A percentile compares a stretch with the other conserved stretches of the same genome.
These are phyloP conservation scores for Aspergillus nidulans DNA, from an alignment of 495 filamentous ascomycete genomes.

Conservation along the genomic window DNA sequence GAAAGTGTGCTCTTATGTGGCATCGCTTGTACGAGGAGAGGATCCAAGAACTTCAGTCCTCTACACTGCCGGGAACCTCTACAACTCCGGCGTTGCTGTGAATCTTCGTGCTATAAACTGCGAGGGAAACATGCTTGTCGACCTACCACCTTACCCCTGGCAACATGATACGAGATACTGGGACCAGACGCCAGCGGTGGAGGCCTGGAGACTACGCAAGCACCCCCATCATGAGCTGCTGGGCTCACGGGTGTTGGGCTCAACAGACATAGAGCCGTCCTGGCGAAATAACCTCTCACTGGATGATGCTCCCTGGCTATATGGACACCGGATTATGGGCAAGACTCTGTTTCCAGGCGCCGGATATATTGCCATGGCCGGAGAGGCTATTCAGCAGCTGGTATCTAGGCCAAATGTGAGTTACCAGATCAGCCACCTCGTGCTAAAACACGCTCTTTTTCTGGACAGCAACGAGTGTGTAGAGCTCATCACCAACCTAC, in stretches of 20 bases:
- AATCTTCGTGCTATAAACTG: neutral
- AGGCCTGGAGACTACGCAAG: constrained; percentile 40
- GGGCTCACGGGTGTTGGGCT: constrained; percentile 34
- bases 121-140: constrained; percentile 4
- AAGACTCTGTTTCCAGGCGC: constrained; percentile 43
- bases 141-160: constrained; percentile 28
- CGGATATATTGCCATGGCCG: constrained; percentile 44
- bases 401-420: neutral
- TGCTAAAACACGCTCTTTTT: neutral
- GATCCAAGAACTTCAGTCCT: neutral
- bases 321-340: constrained; percentile 38
- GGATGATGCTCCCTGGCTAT: constrained; percentile 43
- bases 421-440: neutral
- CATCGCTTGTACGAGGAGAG: neutral
- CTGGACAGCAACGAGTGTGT: neutral
- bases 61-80: neutral
- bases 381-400: constrained; percentile 37
- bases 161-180: constrained; percentile 33
- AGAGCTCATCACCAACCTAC: constrained; percentile 41
- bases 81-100: neutral
- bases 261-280: constrained; percentile 30
- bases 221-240: constrained; percentile 43
- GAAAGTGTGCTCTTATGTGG: neutral
- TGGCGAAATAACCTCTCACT: constrained; percentile 38
- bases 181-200: constrained; percentile 36